Evolutionary conservation across 208 protist species (phyloP).

Genomic region (Endotrypanum monterogeii): DNA sequence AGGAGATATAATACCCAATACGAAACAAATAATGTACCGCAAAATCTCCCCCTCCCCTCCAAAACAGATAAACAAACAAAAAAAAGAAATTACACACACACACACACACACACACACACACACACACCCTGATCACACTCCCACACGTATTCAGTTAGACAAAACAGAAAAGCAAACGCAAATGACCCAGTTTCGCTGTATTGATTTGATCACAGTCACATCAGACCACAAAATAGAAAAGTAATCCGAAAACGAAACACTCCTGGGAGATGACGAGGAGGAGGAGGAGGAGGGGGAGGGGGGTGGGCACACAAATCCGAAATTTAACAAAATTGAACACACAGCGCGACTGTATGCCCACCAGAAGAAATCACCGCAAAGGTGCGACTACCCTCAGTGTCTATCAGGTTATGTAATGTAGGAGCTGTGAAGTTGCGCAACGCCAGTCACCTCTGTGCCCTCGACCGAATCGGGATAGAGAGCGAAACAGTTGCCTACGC

Average conservation of each 20-base stretch:
- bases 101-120: too few relatives aligned
- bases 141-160: not conserved
- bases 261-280: too few relatives aligned
- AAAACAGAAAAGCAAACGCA: constrained; percentile 8
- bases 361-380: not conserved
- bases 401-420: too few relatives aligned
- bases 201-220: constrained; percentile 9
- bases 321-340: too few relatives aligned
- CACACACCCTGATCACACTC: not conserved
- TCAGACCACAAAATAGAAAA: not conserved
- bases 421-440: too few relatives aligned
- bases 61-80: too few relatives aligned
- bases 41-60: too few relatives aligned
- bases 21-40: too few relatives aligned
- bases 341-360: not conserved
- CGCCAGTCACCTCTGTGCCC: not conserved
- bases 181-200: not conserved
- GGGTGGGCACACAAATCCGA: not conserved
- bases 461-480: not conserved
- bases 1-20: too few relatives aligned
- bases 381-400: too few relatives aligned
- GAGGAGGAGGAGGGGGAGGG: not conserved
- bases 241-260: too few relatives aligned
- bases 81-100: not conserved
- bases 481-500: not conserved